Evolutionary conservation across 2,329 filamentous ascomycete genomes (phyloP), one percentile per base, ranked within the genome.

Genomic region (Intubia oerlemansii): DNA sequence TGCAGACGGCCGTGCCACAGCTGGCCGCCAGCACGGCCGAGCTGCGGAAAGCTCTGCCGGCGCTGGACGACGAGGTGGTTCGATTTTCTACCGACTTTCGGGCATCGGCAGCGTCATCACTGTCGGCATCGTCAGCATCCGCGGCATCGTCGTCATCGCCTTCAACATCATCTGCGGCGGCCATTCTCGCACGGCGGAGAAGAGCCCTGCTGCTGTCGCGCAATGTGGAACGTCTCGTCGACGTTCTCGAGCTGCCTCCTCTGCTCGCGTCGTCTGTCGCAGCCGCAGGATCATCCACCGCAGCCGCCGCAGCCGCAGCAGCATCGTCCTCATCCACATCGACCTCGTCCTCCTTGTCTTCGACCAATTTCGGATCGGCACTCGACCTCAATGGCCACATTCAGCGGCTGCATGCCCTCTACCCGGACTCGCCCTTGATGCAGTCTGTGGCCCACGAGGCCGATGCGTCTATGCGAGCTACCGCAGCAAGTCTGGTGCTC

Each of bases 351-450:
- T n/a, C n/a, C n/a, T n/a, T n/a, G n/a, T n/a, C n/a, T n/a, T 21
- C 19, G 19, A 21, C 19, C 8, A 90, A 81, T 39, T 91, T 93
- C 54, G 74, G 82, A 3, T 79, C 81, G 1, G 84, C 84, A 0
- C 59, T 98, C 19, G 88, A 98, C 48, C 61, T 98, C 3, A 77
- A 91, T 44, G 75, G 79, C n/a, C 88, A 95, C 46, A 88, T 93
- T 44, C 79, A 80, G 40, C 69, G 88, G 7, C 59, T 98, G 5
- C 71, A 82, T 35, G 68, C 71, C 0, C 57, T 95, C 17, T 91
- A 93, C 45, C 77, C 84, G 0, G 59, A 72, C 29, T 92, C 82
- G 0, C 56, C 65, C 1, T 56, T 95, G 24, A 64, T 95, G 16
- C 59, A 59, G 12, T 73, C 75, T 15, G 72, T 95, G 13, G 61